A percentile compares a stretch with the other conserved stretches of the same genome.
Conservation (phyloP, 192 early-diverging fungal genomes). For the Mortierella antarctica region DNA sequence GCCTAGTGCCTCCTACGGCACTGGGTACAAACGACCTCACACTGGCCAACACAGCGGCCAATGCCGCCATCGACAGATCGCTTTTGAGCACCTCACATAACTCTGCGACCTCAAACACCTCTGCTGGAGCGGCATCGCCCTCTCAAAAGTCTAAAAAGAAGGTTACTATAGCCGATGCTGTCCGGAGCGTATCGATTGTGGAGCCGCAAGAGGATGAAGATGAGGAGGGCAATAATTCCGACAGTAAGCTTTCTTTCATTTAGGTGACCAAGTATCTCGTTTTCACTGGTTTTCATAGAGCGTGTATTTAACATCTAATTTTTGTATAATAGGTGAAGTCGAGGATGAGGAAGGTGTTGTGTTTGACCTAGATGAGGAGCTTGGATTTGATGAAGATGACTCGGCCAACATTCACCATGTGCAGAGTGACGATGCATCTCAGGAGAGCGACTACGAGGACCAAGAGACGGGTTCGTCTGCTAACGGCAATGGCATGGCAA, state of each 20-base stretch:
- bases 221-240: background rate
- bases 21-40: conserved; percentile 4
- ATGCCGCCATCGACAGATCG: conserved; percentile 11
- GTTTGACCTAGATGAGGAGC: conserved; percentile 48
- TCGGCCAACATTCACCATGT: background rate
- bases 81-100: conserved; percentile 1
- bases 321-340: conserved; percentile 7
- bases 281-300: background rate
- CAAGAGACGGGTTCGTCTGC: background rate
- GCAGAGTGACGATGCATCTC: background rate
- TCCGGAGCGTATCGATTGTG: conserved; percentile 29
- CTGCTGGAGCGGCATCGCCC: conserved; percentile 10
- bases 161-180: conserved; percentile 34
- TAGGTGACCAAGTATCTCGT: background rate
- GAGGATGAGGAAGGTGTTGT: conserved; percentile 40
- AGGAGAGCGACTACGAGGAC: conserved; percentile 21
- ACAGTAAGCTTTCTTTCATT: background rate
- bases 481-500: conserved; percentile 7
- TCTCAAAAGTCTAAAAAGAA: conserved; percentile 43
- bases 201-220: conserved; percentile 16
- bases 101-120: background rate
- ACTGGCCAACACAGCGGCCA: conserved; percentile 19
- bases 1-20: conserved; percentile 10
- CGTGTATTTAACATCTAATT: background rate
- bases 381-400: conserved; percentile 31